Evolutionary conservation across 352 stramenopile genomes (phyloP).

Genomic region (Globisporangium carolinianum): DNA sequence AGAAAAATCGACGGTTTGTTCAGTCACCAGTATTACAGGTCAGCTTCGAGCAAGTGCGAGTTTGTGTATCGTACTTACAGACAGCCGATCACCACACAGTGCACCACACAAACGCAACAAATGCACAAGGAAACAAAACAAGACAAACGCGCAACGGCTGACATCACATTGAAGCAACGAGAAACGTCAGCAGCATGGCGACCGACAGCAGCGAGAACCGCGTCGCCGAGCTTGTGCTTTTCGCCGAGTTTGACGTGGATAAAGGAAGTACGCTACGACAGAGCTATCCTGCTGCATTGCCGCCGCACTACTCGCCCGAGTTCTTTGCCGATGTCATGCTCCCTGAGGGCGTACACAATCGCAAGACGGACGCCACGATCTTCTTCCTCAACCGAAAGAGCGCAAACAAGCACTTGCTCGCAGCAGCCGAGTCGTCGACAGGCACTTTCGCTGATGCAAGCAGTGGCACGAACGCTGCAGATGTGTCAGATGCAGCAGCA

Average conservation of each 20-base stretch:
- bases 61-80: no score
- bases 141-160: no score
- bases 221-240: slow-evolving; percentile 70
- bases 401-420: slow-evolving; percentile 7
- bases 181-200: neutral
- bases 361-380: slow-evolving; percentile 77
- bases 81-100: no score
- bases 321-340: slow-evolving; percentile 89
- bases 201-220: slow-evolving; percentile 1
- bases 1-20: no score
- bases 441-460: neutral
- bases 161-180: no score
- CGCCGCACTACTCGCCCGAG: slow-evolving; percentile 75
- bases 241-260: slow-evolving; percentile 83
- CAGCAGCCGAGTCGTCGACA: neutral
- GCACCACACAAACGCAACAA: no score
- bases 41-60: no score
- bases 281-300: slow-evolving; percentile 50
- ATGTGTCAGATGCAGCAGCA: slow-evolving; percentile 2
- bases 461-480: neutral
- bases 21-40: no score
- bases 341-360: slow-evolving; percentile 85
- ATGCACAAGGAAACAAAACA: no score
- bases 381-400: slow-evolving; percentile 83
- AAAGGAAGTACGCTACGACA: slow-evolving; percentile 81